Percentiles rank a stretch among this genome's conserved stretches.
Evolutionary conservation across 1,139 yeast genomes (phyloP).

Genomic region (Blastobotrys capitulatus): DNA sequence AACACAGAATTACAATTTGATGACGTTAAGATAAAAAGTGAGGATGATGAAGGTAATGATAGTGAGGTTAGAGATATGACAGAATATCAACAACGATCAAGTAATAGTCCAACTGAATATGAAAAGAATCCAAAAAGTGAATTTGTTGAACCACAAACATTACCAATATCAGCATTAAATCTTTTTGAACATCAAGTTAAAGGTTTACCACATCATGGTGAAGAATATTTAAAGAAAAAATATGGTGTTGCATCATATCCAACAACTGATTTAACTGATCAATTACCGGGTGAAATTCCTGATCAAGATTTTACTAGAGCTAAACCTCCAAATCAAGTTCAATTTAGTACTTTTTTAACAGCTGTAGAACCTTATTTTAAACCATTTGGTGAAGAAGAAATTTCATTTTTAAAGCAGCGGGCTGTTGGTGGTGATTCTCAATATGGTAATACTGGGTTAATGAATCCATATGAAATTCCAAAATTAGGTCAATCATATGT

Average conservation of each 20-base stretch:
- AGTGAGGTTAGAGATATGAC: conserved; percentile 9
- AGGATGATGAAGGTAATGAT: conserved; percentile 3
- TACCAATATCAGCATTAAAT: conserved; percentile 69
- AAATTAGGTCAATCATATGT: conserved; percentile 77
- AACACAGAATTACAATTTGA: background rate
- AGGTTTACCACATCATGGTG: conserved; percentile 51
- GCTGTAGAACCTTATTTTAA: conserved; percentile 84
- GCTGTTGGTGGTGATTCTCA: conserved; percentile 26
- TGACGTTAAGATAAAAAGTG: conserved; percentile 3
- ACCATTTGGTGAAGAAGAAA: conserved; percentile 70
- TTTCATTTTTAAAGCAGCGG: conserved; percentile 63
- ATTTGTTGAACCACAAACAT: conserved; percentile 65
- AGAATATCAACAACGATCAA: conserved; percentile 2
- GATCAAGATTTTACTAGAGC: conserved; percentile 77
- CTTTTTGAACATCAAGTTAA: conserved; percentile 56
- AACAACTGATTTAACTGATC: conserved; percentile 60
- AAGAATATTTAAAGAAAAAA: conserved; percentile 66
- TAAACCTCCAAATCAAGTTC: conserved; percentile 90
- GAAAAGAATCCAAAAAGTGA: conserved; percentile 72
- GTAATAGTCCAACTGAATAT: conserved; percentile 42
- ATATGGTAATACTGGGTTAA: conserved; percentile 25
- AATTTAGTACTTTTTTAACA: conserved; percentile 79
- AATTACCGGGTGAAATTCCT: conserved; percentile 86
- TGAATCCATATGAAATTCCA: conserved; percentile 53
- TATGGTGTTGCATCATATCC: conserved; percentile 93